Evolutionary conservation across 2,329 filamentous ascomycete species (phyloP).

Genomic region (Pyrenochaeta sp.): DNA sequence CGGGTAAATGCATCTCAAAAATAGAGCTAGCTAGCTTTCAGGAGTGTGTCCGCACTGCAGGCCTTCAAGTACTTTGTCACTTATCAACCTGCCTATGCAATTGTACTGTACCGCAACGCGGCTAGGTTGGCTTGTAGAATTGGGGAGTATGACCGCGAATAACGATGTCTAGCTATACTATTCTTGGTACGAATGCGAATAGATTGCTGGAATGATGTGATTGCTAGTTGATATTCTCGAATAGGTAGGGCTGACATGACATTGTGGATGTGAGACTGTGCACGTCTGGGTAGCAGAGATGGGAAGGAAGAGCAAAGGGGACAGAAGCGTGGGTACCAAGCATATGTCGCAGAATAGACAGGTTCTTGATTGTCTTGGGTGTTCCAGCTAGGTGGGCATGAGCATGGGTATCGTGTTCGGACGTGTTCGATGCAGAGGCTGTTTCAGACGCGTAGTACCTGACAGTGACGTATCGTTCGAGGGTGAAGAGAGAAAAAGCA

Average conservation of each 20-base stretch:
- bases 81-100: too few relatives aligned
- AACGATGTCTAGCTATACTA: too few relatives aligned
- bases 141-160: too few relatives aligned
- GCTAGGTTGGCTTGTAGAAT: too few relatives aligned
- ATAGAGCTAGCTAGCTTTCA: neutral
- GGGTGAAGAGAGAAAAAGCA: neutral
- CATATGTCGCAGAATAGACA: constrained; percentile 6
- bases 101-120: too few relatives aligned
- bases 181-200: too few relatives aligned
- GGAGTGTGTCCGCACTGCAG: too few relatives aligned
- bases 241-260: neutral
- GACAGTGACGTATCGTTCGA: neutral
- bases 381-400: neutral
- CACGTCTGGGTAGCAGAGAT: neutral
- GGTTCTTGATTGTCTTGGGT: neutral
- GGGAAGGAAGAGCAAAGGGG: too few relatives aligned
- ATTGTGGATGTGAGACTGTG: neutral
- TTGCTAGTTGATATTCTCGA: too few relatives aligned
- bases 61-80: too few relatives aligned
- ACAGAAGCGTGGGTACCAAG: neutral
- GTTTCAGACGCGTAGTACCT: constrained; percentile 6
- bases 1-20: constrained; percentile 1
- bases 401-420: neutral
- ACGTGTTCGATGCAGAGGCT: neutral
- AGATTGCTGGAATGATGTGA: too few relatives aligned